These are phyloP conservation scores for Epichloe coenophiala DNA, from an alignment of 2,329 filamentous ascomycete genomes.

Conservation along the genomic window DNA sequence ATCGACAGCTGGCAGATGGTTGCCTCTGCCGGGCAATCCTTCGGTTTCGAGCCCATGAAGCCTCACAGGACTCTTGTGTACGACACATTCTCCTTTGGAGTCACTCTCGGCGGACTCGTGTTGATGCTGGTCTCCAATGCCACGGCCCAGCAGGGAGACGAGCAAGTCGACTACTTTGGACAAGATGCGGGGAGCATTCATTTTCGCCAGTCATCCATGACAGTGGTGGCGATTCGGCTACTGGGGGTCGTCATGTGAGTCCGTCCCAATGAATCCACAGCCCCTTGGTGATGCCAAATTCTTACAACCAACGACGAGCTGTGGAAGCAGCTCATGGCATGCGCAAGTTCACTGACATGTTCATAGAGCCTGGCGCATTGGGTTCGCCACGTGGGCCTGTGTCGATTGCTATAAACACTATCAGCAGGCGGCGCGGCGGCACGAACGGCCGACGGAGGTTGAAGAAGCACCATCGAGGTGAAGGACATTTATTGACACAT, in stretches of 20 bases:
- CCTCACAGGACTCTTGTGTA: constrained; percentile 17
- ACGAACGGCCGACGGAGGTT: too few relatives aligned
- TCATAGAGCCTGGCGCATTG: neutral
- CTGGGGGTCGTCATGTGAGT: constrained; percentile 14
- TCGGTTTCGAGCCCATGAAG: constrained; percentile 14
- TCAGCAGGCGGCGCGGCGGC: neutral
- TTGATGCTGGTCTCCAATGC: constrained; percentile 17
- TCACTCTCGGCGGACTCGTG: constrained; percentile 21
- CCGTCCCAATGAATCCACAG: too few relatives aligned
- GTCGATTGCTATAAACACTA: neutral
- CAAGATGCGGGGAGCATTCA: constrained; percentile 7
- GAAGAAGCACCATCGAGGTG: too few relatives aligned
- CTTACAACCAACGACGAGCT: too few relatives aligned
- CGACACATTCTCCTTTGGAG: constrained; percentile 20
- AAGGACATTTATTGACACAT: too few relatives aligned
- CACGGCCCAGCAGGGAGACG: neutral
- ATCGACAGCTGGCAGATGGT: constrained; percentile 25
- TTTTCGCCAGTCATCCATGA: neutral
- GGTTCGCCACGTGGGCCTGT: neutral
- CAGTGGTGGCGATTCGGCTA: constrained; percentile 7
- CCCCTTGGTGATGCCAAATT: too few relatives aligned
- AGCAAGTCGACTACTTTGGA: neutral
- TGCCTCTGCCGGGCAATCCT: constrained; percentile 14
- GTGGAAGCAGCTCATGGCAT: too few relatives aligned
- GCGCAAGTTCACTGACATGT: too few relatives aligned